A percentile compares a stretch with the other conserved stretches of the same genome.
These are phyloP conservation scores for Trifolium dubium DNA, from an alignment of 306 rosid genomes.

Conservation along the genomic window DNA sequence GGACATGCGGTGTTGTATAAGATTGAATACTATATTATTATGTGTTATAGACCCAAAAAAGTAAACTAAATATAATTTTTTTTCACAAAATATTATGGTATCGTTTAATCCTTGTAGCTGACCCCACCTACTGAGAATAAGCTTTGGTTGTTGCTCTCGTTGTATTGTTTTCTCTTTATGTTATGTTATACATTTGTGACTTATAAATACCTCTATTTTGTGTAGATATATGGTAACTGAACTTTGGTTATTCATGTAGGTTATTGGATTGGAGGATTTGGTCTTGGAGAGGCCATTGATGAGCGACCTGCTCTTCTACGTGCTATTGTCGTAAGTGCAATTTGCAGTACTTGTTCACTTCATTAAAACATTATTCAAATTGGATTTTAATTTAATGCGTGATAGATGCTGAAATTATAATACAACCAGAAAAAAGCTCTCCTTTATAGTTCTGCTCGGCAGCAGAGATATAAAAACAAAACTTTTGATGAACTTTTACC, in stretches of 20 bases:
- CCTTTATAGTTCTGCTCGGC: neutral
- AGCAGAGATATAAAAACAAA: neutral
- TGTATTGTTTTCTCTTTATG: constrained; percentile 1
- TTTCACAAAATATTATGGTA: neutral
- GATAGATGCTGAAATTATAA: neutral
- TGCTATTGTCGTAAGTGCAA: constrained; percentile 65
- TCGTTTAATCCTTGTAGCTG: neutral
- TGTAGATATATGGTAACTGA: constrained; percentile 18
- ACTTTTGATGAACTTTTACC: constrained; percentile 1
- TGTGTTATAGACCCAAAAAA: neutral
- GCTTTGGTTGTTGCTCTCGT: constrained; percentile 8
- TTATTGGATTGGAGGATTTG: constrained; percentile 95
- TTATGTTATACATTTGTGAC: constrained; percentile 17
- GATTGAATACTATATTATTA: neutral
- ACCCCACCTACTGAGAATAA: neutral
- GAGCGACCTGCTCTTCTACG: constrained; percentile 80
- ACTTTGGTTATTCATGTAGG: constrained; percentile 56
- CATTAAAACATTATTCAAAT: constrained; percentile 15
- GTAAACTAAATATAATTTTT: neutral
- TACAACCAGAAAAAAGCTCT: neutral
- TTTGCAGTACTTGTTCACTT: constrained; percentile 18
- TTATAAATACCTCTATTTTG: constrained; percentile 1
- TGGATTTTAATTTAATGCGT: constrained; percentile 12
- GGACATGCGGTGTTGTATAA: neutral
- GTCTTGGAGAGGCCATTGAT: constrained; percentile 86